Percentiles rank a stretch among this genome's conserved stretches.
Evolutionary conservation across 139 green algal species (phyloP).

Genomic region (Picochlorum sp.): DNA sequence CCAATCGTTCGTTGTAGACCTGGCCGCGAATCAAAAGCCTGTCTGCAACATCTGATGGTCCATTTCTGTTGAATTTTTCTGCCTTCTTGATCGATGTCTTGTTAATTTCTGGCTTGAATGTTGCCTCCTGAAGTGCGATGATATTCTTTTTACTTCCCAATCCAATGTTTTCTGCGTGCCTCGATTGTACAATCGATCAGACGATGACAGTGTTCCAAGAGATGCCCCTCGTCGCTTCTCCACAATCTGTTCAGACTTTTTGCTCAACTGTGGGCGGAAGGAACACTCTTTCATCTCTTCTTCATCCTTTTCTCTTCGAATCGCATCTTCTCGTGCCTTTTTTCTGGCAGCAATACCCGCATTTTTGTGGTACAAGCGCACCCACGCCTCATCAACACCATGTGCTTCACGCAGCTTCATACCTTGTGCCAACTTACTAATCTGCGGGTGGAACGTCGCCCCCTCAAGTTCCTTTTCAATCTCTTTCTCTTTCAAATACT

Average conservation of each 20-base stretch:
- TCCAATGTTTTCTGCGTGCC: slow-evolving; percentile 35
- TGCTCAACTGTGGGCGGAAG: slow-evolving; percentile 56
- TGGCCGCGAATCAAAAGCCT: slow-evolving; percentile 18
- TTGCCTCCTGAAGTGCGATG: slow-evolving; percentile 65
- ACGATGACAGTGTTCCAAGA: background rate
- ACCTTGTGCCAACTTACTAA: slow-evolving; percentile 28
- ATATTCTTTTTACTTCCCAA: slow-evolving; percentile 31
- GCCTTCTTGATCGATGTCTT: slow-evolving; percentile 9
- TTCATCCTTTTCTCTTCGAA: background rate
- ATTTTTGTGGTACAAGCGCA: no score
- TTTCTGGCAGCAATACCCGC: no score
- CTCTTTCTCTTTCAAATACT: slow-evolving; percentile 36
- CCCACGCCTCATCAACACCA: background rate
- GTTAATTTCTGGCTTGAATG: slow-evolving; percentile 55
- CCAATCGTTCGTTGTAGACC: slow-evolving; percentile 41
- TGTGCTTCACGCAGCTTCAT: slow-evolving; percentile 9
- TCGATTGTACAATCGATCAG: slow-evolving; percentile 71
- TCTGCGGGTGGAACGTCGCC: slow-evolving; percentile 63
- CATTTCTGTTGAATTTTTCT: slow-evolving; percentile 8
- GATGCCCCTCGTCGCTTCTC: slow-evolving; percentile 12
- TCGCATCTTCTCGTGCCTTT: background rate
- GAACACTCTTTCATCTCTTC: slow-evolving; percentile 48
- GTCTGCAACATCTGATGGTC: background rate
- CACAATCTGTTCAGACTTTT: slow-evolving; percentile 16
- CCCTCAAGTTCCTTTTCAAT: slow-evolving; percentile 38